phyloP scores from a whole-genome alignment of 106 monocot genomes.

The Apostasia shenzhenica region DNA sequence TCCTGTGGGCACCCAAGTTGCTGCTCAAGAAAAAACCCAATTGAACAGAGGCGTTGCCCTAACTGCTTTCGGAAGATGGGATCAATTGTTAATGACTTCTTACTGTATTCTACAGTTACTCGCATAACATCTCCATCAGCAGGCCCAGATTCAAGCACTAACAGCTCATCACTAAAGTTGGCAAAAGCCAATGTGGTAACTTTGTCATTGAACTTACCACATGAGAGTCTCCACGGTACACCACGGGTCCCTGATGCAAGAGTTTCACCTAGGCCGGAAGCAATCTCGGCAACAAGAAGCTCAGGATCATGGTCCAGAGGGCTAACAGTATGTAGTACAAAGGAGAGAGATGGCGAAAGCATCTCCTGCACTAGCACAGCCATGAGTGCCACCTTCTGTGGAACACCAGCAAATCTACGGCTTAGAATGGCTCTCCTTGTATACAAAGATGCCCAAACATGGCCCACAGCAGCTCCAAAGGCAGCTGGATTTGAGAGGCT shows the following conservation, averaged over 20 bases:
- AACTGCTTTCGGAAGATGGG: slow-evolving; percentile 55
- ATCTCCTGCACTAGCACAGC: slow-evolving; percentile 89
- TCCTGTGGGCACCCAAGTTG: slow-evolving; percentile 82
- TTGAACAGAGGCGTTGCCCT: slow-evolving; percentile 63
- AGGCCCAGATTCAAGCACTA: slow-evolving; percentile 43
- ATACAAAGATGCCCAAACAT: slow-evolving; percentile 90
- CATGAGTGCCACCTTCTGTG: slow-evolving; percentile 72
- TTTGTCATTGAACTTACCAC: slow-evolving; percentile 61
- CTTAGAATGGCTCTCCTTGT: slow-evolving; percentile 86
- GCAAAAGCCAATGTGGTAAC: slow-evolving; percentile 77
- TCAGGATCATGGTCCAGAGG: slow-evolving; percentile 52
- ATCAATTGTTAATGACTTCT: slow-evolving; percentile 64
- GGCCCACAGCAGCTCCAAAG: slow-evolving; percentile 55
- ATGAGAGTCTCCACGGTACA: slow-evolving; percentile 79
- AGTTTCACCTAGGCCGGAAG: slow-evolving; percentile 89
- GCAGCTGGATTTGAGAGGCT: slow-evolving; percentile 34
- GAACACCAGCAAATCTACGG: slow-evolving; percentile 69
- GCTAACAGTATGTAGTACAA: slow-evolving; percentile 86
- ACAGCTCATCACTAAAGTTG: slow-evolving; percentile 85
- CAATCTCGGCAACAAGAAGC: slow-evolving; percentile 71
- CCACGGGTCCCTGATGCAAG: slow-evolving; percentile 88
- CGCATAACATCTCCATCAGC: slow-evolving; percentile 65
- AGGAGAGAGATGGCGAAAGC: slow-evolving; percentile 69
- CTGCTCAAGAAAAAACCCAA: slow-evolving; percentile 92
- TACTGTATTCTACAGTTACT: slow-evolving; percentile 83